phyloP scores from a whole-genome alignment of 371 early-diverging fungal genomes.

The Blakeslea trispora region DNA sequence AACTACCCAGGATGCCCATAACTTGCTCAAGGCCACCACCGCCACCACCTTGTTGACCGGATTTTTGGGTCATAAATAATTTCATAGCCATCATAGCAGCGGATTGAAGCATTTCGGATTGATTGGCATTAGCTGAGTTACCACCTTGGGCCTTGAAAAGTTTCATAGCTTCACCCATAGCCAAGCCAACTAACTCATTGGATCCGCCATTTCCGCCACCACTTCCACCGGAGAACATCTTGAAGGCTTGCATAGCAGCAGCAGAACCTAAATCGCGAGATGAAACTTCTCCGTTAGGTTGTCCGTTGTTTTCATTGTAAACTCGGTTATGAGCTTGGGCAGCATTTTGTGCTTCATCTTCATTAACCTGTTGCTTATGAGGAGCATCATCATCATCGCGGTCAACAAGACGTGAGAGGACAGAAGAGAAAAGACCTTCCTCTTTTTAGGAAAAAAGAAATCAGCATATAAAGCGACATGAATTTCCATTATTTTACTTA shows the following conservation, averaged over 20 bases:
- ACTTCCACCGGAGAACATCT: slow-evolving; percentile 45
- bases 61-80: slow-evolving; percentile 25
- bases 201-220: slow-evolving; percentile 27
- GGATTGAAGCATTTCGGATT: slow-evolving; percentile 31
- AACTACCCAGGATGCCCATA: slow-evolving; percentile 25
- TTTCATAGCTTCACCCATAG: slow-evolving; percentile 56
- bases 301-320: slow-evolving; percentile 34
- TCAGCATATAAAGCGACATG: not conserved
- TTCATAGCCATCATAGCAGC: slow-evolving; percentile 39
- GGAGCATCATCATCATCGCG: slow-evolving; percentile 36
- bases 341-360: slow-evolving; percentile 35
- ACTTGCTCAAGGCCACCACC: slow-evolving; percentile 21
- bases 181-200: slow-evolving; percentile 44
- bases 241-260: slow-evolving; percentile 54
- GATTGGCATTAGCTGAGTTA: slow-evolving; percentile 14
- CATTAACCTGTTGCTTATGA: slow-evolving; percentile 23
- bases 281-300: slow-evolving; percentile 25
- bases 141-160: slow-evolving; percentile 38
- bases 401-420: slow-evolving; percentile 28
- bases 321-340: slow-evolving; percentile 37
- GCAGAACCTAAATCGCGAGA: slow-evolving; percentile 50
- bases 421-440: slow-evolving; percentile 32
- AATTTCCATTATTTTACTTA: not conserved
- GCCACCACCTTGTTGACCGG: slow-evolving; percentile 4
- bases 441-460: slow-evolving; percentile 12